Evolutionary conservation across 768 basidiomycete species (phyloP), one percentile per base, ranked within the genome.

Genomic region (Dacryopinax primogenitus): DNA sequence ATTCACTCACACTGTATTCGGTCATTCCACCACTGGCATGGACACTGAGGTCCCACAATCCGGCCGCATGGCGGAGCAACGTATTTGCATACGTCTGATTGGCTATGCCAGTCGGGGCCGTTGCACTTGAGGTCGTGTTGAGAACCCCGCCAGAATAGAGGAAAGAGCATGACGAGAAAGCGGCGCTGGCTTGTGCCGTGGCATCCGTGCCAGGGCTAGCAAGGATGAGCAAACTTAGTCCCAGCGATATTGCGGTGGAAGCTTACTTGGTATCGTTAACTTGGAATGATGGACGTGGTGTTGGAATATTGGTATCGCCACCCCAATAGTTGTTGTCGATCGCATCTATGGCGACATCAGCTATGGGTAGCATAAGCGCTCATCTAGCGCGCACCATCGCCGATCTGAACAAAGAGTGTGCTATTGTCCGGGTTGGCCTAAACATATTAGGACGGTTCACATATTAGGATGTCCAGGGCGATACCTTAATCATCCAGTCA

Each of bases 401-500:
- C 89, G 34, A 93, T 81, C 74, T 88, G 86, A 33, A 93, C 87
- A 68, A 82, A 88, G 45, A 97, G 79, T 0, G 86, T 86, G 63
- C 82, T 79, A 18, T 84, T 78, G 21, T 82, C 75, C 0, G 92
- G 85, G 73, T 96, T 92, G 7, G 90, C 92, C 90, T 93, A 70
- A 11, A 58, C 58, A 63, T 47, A 26, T 37, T 21, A 64, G n/a
- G 32, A 63, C 18, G 35, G 16, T 33, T 23, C 37, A 67, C 35
- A 65, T 21, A 44, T 16, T 15, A 28, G 12, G 33, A 28, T 30
- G 26, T 32, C 32, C 23, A 18, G n/a, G 63, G 78, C n/a, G n/a
- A 67, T 65, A 86, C 92, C 79, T 90, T 91, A 63, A 94, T 90
- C 62, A 94, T 77, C 91, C 92, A 96, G 74, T 92, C 87, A 47